A percentile compares a stretch with the other conserved stretches of the same genome.
Conservation (phyloP, 768 basidiomycete species). For the Mrakia gelida region DNA sequence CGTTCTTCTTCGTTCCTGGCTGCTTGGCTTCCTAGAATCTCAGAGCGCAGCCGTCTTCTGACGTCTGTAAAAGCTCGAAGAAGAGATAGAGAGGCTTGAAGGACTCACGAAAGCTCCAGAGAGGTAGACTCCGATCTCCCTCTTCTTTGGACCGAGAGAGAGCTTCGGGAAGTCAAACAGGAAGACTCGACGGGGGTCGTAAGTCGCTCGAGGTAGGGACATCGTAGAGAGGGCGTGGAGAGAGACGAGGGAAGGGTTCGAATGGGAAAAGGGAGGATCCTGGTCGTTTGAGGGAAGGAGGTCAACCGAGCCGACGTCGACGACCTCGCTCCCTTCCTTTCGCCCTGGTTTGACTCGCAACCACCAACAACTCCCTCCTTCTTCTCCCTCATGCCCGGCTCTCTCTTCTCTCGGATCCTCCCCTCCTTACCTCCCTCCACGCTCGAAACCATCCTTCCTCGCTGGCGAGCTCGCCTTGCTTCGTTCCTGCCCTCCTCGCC, state of each 20-base stretch:
- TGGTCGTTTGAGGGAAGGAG: background rate
- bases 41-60: too few species aligned
- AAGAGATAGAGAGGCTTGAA: background rate
- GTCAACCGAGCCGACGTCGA: background rate
- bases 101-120: constrained; percentile 84
- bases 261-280: too few species aligned
- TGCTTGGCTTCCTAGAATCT: too few species aligned
- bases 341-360: background rate
- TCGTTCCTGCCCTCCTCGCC: background rate
- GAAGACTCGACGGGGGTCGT: constrained; percentile 84
- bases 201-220: constrained; percentile 64
- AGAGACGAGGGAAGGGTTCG: background rate
- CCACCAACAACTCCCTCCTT: background rate
- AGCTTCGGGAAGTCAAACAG: constrained; percentile 64
- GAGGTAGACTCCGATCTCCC: constrained; percentile 81
- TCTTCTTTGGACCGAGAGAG: constrained; percentile 66
- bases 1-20: background rate
- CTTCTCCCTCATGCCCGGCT: background rate
- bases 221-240: constrained; percentile 11
- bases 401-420: background rate
- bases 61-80: background rate
- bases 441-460: background rate
- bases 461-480: background rate
- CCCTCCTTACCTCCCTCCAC: background rate
- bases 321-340: background rate